Base-by-base conservation (phyloP, 208 protist species). In the Crithidia expoeki region DNA sequence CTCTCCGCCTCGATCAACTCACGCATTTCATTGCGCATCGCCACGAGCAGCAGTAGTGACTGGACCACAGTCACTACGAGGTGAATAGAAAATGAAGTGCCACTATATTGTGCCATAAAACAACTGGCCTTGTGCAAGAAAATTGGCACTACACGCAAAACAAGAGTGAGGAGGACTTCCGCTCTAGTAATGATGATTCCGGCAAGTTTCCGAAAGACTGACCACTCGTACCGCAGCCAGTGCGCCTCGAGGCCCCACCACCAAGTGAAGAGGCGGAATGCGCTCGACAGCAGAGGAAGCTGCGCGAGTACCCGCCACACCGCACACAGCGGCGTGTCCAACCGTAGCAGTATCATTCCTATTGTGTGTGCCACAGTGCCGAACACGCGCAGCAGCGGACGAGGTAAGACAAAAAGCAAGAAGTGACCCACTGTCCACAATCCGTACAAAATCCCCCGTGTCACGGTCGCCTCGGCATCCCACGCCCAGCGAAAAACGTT, bases 1-100 rank as follows among this genome's bases (percentile, higher is more conserved):
- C 21, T 40, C 64, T 70, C 71, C 34, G 55, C 57, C 32, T 50
- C 59, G 27, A 85, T 65, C 19, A 85, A 49, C n/a, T 80, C 68
- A 10, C 55, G 11, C 51, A 95, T 72, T 44, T 93, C 85, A 46
- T 92, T 91, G 3, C 85, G 83, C 75, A 95, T 75, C 27, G 78
- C 86, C 36, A 90, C 42, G 14, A 89, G 49, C 49, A 94, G 79
- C 57, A 93, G 49, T 36, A 67, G 50, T 19, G 83, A 91, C 72
- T 95, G 90, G 30, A 88, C n/a, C 14, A 92, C 28, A 6, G 65
- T 68, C 0, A 91, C 73, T 52, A 86, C 72, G 17, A 90, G 50
- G 30, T 94, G 84, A 28, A 83, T 81, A n/a, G 81, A 86, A 58
- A 94, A 78, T n/a, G 82, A 84, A 2, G 87, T 92, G 6, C 23